phyloP scores from a whole-genome alignment of 2,329 filamentous ascomycete genomes.

The Dactylellina sp. region DNA sequence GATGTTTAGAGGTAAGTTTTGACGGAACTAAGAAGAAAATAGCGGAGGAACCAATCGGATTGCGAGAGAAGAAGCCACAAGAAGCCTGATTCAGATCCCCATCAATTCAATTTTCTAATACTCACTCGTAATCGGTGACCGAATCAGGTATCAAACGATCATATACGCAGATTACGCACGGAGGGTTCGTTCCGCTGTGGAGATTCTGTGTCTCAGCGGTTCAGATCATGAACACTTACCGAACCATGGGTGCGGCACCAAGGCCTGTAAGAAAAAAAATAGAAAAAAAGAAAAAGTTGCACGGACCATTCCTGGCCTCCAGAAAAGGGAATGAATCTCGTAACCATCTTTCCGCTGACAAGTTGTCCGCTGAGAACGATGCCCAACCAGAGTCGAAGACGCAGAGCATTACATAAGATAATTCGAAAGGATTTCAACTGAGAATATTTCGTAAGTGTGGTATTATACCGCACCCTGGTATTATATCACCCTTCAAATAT shows the following conservation, averaged over 20 bases:
- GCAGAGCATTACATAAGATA: constrained; percentile 11
- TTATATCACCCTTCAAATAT: too few species aligned
- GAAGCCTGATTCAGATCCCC: constrained; percentile 8
- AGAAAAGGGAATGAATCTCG: constrained; percentile 34
- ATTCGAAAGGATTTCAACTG: background rate
- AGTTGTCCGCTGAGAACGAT: too few species aligned
- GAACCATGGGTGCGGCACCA: constrained; percentile 39
- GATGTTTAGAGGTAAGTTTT: background rate
- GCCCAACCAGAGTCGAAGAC: background rate
- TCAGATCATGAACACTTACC: constrained; percentile 4
- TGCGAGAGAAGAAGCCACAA: background rate
- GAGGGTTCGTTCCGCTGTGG: constrained; percentile 40
- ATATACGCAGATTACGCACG: constrained; percentile 14
- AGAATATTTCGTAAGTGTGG: too few species aligned
- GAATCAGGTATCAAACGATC: constrained; percentile 22
- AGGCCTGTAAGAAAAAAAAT: constrained; percentile 10
- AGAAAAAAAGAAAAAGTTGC: constrained; percentile 6
- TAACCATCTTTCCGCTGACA: constrained; percentile 31
- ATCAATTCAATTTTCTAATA: background rate
- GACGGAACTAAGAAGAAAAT: background rate
- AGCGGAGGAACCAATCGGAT: constrained; percentile 2
- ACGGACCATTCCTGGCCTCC: constrained; percentile 40
- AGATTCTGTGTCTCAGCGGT: constrained; percentile 18
- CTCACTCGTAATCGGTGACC: constrained; percentile 13
- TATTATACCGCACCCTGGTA: too few species aligned